Evolutionary conservation across 2,329 filamentous ascomycete species (phyloP).

Genomic region (Aspergillus aculeatinus): DNA sequence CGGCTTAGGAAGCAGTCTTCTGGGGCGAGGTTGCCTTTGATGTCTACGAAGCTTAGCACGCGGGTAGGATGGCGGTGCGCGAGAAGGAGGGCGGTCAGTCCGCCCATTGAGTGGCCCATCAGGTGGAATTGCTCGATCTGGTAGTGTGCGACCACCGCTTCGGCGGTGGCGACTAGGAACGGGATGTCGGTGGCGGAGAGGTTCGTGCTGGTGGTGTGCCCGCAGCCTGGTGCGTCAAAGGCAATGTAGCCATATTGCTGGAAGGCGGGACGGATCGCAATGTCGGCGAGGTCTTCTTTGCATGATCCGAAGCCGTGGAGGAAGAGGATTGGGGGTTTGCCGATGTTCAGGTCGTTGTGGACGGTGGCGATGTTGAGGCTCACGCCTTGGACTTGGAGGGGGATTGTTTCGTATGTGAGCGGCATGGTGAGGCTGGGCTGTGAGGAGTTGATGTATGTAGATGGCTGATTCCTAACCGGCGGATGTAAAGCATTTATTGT

Average conservation of each 20-base stretch:
- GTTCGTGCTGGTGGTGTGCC: slow-evolving; percentile 18
- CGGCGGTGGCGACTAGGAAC: slow-evolving; percentile 2
- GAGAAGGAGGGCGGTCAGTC: not conserved
- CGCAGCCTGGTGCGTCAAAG: slow-evolving; percentile 27
- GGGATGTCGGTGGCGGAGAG: slow-evolving; percentile 18
- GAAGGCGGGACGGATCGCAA: slow-evolving; percentile 15
- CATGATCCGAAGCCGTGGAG: slow-evolving; percentile 29
- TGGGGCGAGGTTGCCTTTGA: slow-evolving; percentile 3
- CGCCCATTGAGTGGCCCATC: slow-evolving; percentile 4
- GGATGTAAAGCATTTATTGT: too few species aligned
- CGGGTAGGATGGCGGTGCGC: not conserved
- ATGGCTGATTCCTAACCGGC: too few species aligned
- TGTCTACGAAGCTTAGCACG: not conserved
- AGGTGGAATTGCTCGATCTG: not conserved
- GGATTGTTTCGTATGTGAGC: not conserved
- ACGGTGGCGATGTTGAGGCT: slow-evolving; percentile 22
- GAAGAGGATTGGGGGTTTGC: slow-evolving; percentile 22
- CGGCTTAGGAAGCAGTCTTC: not conserved
- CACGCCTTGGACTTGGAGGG: slow-evolving; percentile 22
- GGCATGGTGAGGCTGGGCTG: not conserved
- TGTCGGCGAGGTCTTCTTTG: slow-evolving; percentile 27
- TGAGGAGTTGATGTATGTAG: not conserved
- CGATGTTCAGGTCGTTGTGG: slow-evolving; percentile 14
- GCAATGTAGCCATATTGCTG: slow-evolving; percentile 21
- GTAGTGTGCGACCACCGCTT: not conserved